Evolutionary conservation across 169 alveolate species (phyloP), one percentile per base, ranked within the genome.

Genomic region (Plasmodium vinckei): DNA sequence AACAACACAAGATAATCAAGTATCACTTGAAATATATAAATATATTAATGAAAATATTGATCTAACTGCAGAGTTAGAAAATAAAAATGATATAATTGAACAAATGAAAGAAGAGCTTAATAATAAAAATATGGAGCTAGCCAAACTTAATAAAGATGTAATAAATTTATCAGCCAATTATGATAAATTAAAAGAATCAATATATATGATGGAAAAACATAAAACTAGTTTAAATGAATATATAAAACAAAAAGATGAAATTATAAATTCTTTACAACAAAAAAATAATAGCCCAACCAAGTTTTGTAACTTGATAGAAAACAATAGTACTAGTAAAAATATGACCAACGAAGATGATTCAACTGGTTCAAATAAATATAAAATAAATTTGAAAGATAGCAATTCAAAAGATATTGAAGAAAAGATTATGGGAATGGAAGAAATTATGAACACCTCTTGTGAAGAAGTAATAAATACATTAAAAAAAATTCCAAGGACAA

Each of bases 171-270:
- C 71, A 1, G 10, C 23, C 1, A 82, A 42, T 17, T 53, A 54
- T 33, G 17, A 68, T 9, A 65, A 67, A 53, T 53, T 82, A 47
- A 68, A 82, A 12, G 90, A 82, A 2, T 82, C 90, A 6, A 39
- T 82, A 9, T 17, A 19, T 6, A 15, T 82, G 12, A 82, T 68
- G 82, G 90, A 82, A 57, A 56, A 68, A 17, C 56, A 82, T 53
- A 82, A 82, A 70, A 27, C 57, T 0, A 57, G 10, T 27, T 56
- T 82, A 27, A 67, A 68, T 53, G 42, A 51, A 15, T 70, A 82
- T 60, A 82, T 82, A 23, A 68, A 68, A 44, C 86, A 82, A 60
- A 82, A 82, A 23, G 90, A 82, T 60, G 90, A 82, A 0, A 68
- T 82, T 6, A 82, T 82, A 15, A 84, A 39, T 17, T n/a, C 10